Base-by-base conservation (phyloP, 495 filamentous ascomycete genomes). In the Penicillium coprophilum region DNA sequence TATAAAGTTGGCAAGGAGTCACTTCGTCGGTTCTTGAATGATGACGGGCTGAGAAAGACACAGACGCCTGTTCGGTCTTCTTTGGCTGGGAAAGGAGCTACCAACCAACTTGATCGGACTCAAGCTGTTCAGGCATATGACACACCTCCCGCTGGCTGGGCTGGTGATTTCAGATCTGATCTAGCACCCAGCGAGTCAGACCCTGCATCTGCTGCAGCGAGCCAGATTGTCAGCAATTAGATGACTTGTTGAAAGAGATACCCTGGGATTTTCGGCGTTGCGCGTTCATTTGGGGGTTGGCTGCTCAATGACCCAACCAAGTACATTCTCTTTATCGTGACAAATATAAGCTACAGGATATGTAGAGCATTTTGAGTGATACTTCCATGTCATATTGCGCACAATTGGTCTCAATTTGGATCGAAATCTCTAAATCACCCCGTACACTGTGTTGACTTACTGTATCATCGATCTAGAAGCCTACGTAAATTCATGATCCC, bases 1-100 rank as follows among this genome's bases (percentile, higher is more conserved):
- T 21, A 60, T 53, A 56, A 53, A 39, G 52, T 55, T 8, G 51
- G 51, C 27, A 46, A 41, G 20, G 40, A 57, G 4, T 56, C 48
- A 5, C 56, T 60, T 27, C 23, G 47, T 13, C 48, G 53, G 4
- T 49, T 57, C 21, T 12, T 57, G 4, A 45, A 46, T 41, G 32
- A n/a, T 11, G 47, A 60, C 9, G 43, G 43, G 40, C 11, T 40
- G 8, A 40, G 53, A 36, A 57, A 61, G 17, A 17, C 15, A n/a
- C 44, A 46, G 44, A 38, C 34, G 3, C 13, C 15, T 36, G 13
- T 15, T 46, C 44, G 44, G 15, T 30, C 44, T 19, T 46, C 44
- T 30, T 30, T 28, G 7, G 23, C 44, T 46, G 44, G 15, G 9
- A 46, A 19, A 46, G 13, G 7, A 30, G 24, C 7, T 19, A 17